Base-by-base conservation (phyloP, 129 eudicot genomes). In the Pittosporum tobira region DNA sequence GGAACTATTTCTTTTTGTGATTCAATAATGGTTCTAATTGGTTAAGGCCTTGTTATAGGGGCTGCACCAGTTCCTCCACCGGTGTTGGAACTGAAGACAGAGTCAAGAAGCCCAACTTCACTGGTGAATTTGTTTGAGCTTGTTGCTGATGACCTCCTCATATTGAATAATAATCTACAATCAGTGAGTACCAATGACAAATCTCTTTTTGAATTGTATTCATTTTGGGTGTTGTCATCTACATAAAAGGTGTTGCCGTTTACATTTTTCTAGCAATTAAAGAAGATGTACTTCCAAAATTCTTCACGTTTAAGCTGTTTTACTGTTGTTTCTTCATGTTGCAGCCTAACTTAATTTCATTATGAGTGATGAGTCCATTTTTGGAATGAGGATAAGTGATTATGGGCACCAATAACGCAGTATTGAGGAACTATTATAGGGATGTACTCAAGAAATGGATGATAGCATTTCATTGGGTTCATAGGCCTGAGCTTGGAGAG, bases 91-190 rank as follows among this genome's bases (percentile, higher is more conserved):
- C 64, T 67, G 72, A 71, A 70, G 65, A 72, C 74, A 67, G 88
- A 66, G 66, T 22, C 57, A 28, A 67, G 48, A 9, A 50, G 63
- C 21, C 66, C 77, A 10, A 67, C 64, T 69, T 58, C 77, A 40
- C 66, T 77, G 51, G 50, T 79, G 11, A 84, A 76, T 57, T 66
- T 89, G 83, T 85, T 89, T 75, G 93, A 85, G 75, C 76, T 73
- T 67, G 97, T 89, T 79, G 86, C 94, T 40, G 88, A 85, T 47
- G 97, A 89, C 49, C 87, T 89, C 23, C 57, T 69, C 16, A 75
- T 82, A 31, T 72, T 89, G 74, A 89, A 89, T 80, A 89, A 85
- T 66, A 89, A 89, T 67, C 77, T 89, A 23, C 85, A 77, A 68
- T 79, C 85, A 31, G 97, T 89, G 79, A 82, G 97, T 73, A 50